These are phyloP conservation scores for Rubia yunnanensis DNA, from an alignment of 257 asterid species.

Conservation along the genomic window DNA sequence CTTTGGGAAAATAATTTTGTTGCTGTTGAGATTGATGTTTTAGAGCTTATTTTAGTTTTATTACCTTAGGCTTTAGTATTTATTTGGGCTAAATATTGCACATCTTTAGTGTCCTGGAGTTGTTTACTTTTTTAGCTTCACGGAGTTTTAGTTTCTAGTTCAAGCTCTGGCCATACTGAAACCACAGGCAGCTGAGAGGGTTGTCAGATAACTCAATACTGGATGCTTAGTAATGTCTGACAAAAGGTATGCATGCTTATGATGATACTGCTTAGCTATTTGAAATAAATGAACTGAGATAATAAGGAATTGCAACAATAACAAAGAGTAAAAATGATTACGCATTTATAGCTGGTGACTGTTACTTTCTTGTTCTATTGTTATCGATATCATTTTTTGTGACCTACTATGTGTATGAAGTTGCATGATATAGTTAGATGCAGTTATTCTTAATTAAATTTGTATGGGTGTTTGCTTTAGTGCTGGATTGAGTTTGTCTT, in stretches of 20 bases:
- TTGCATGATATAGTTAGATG: background rate
- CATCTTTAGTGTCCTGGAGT: background rate
- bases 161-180: conserved; percentile 59
- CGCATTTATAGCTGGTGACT: no score
- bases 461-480: background rate
- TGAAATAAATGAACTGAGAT: background rate
- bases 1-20: background rate
- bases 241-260: conserved; percentile 35
- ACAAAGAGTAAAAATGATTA: no score
- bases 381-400: no score
- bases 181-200: conserved; percentile 45
- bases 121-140: background rate
- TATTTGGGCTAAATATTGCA: background rate
- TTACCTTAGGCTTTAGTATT: background rate
- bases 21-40: background rate
- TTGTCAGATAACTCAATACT: conserved; percentile 34
- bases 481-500: background rate
- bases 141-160: conserved; percentile 35
- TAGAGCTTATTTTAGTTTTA: background rate
- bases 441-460: background rate
- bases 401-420: background rate
- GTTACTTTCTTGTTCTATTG: no score
- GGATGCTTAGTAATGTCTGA: conserved; percentile 65
- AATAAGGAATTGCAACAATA: background rate
- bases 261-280: background rate